phyloP scores from a whole-genome alignment of 148 eudicot species.

The Amaranthus hypochondriacus region DNA sequence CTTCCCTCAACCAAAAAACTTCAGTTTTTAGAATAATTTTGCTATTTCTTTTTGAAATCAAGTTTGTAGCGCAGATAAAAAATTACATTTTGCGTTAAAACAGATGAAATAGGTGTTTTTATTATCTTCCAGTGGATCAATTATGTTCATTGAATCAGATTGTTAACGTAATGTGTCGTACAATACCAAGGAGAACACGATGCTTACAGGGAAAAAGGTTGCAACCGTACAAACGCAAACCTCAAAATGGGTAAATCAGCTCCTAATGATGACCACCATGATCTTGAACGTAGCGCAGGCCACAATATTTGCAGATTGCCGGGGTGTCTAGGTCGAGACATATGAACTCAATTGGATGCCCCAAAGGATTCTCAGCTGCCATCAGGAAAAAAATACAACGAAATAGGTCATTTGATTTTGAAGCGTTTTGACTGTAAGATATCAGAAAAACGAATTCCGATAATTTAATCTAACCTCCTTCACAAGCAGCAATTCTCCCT shows the following conservation, averaged over 20 bases:
- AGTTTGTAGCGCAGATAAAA: no score
- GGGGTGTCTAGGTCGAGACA: conserved; percentile 83
- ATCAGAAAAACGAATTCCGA: not conserved
- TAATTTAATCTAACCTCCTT: conserved; percentile 59
- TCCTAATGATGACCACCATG: conserved; percentile 58
- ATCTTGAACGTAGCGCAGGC: conserved; percentile 84
- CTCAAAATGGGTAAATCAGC: not conserved
- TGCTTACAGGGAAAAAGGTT: not conserved
- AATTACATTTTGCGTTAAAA: not conserved
- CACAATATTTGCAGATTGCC: conserved; percentile 96
- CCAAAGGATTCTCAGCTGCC: conserved; percentile 81
- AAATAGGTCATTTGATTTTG: not conserved
- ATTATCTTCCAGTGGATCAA: conserved; percentile 3
- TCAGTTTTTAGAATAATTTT: no score
- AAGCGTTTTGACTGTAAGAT: not conserved
- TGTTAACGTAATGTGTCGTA: not conserved
- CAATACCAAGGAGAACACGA: not conserved
- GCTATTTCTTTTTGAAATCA: no score
- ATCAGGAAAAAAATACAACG: conserved; percentile 10
- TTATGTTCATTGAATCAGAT: conserved; percentile 12
- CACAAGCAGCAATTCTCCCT: conserved; percentile 81
- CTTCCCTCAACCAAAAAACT: no score
- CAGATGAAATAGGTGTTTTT: not conserved
- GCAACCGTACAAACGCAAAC: not conserved
- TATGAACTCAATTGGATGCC: conserved; percentile 96